Base-by-base conservation (phyloP, 1,284 basidiomycete genomes). In the Moesziomyces antarcticus region DNA sequence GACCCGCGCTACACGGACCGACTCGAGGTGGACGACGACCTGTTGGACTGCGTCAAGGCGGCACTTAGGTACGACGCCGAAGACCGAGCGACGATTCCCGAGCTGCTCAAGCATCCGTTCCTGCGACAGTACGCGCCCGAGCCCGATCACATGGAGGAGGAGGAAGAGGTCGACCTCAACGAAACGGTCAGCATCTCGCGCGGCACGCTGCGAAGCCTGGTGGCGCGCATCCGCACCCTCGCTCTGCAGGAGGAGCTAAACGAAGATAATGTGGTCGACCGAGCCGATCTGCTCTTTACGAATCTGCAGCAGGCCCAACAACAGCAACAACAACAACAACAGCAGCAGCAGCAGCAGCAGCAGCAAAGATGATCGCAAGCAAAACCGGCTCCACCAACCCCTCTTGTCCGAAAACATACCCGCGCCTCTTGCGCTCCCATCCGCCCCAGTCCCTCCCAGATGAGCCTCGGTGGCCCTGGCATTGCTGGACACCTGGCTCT, bases 11-110 rank as follows among this genome's bases (percentile, higher is more conserved):
- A 88, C 21, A 56, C 71, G 52, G 41, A 83, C 77, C 50, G 81
- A 73, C 44, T 77, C 73, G 59, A 86, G 27, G 91, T 95, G 33
- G 88, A 91, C 55, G 83, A 83, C 56, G 90, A 90, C 77, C 88
- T 93, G 47, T 89, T 94, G 61, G 86, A 86, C 54, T 90, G 89
- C 50, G 92, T 95, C 85, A 88, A 89, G 84, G 88, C 87, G 57
- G 94, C 93, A 81, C 83, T 96, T 73, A 86, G 85, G 51, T 88
- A 92, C 69, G 88, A 89, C 70, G 89, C 91, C 20, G 93, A 92
- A 84, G 89, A 91, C 72, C 86, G 93, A 45, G 89, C 90, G 62
- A 90, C 90, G n/a, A 94, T 96, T 75, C 92, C 92, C 1, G 89
- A 87, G 63, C 75, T 88, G 47, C 73, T 88, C 24, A 56, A 78